Base-by-base conservation (phyloP, 257 asterid species). In the Solanum corneliomulleri region DNA sequence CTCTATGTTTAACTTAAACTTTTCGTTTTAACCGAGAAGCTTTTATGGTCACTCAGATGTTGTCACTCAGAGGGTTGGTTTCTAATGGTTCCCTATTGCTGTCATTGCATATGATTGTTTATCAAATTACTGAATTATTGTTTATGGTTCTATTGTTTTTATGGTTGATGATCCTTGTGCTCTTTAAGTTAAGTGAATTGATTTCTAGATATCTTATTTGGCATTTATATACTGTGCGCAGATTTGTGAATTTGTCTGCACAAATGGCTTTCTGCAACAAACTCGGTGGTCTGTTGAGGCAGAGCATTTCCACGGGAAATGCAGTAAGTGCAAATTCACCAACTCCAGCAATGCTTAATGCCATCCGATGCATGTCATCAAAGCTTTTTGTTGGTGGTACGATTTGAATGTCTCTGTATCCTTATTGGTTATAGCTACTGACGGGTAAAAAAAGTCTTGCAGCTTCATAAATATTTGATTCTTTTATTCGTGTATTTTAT, bases 321-420 rank as follows among this genome's bases (percentile, higher is more conserved):
- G 85, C 88, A 27, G 23, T 82, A 86, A 88, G 37, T 86, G 91
- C 90, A 60, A 94, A 91, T 12, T 83, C 91, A 41, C 83, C 88
- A 11, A 66, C 87, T 66, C 69, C 89, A 18, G 91, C 98, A 13
- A 92, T 96, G 95, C 82, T 91, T 39, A 90, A 92, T 87, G 94
- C 97, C 47, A 42, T 93, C 27, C 98, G 98, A 23, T 86, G 93
- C 98, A 94, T 96, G 98, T 92, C 98, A 7, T 49, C 93, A 2
- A 95, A 90, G 91, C 98, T 94, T 81, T 94, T 94, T 58, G 44
- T 95, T 60, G 97, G 98, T 60, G 98, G 98, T 96, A 81, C 14
- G 41, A 21, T 5, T 14, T 14, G 13, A 80, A 1, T 80, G 20
- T 49, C 20, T 29, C 39, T 76, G 56, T 18, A 29, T 47, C 25